These are phyloP conservation scores for Hordeum marinum DNA, from an alignment of 176 grass and related monocot genomes.

Conservation along the genomic window DNA sequence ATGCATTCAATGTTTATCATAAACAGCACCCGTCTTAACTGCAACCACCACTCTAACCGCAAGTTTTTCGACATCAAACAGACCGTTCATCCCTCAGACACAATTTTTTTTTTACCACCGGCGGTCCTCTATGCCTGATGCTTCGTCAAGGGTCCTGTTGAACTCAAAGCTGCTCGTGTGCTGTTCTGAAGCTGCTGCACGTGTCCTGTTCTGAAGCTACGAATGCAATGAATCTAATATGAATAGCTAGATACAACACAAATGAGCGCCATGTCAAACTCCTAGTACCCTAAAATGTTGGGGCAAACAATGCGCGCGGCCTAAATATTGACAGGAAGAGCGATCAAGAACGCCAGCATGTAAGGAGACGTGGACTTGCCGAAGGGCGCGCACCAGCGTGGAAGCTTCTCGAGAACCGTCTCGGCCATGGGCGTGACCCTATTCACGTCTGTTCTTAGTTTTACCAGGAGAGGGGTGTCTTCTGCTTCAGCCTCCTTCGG, in stretches of 20 bases:
- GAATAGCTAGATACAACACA: conserved; percentile 22
- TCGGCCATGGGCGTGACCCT: conserved; percentile 53
- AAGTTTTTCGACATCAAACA: neutral
- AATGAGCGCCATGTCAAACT: neutral
- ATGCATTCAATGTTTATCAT: neutral
- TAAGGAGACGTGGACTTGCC: conserved; percentile 76
- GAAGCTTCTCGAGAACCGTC: conserved; percentile 70
- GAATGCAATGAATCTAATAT: conserved; percentile 29
- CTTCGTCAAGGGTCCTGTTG: neutral
- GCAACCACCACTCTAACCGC: neutral
- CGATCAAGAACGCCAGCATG: conserved; percentile 75
- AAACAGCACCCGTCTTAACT: neutral
- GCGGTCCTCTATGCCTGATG: neutral
- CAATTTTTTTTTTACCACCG: neutral
- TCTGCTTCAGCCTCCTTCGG: neutral
- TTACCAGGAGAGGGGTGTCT: conserved; percentile 45
- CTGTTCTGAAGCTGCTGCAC: neutral
- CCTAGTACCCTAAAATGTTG: neutral
- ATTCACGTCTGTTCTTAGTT: conserved; percentile 73
- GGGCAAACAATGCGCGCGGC: neutral
- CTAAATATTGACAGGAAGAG: conserved; percentile 79
- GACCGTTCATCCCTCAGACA: neutral
- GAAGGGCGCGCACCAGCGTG: conserved; percentile 67
- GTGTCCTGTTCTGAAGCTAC: conserved; percentile 13
- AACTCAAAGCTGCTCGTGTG: neutral